Evolutionary conservation across 805 yeast species (phyloP), one percentile per base, ranked within the genome.

Genomic region (Metahyphopichia silvanorum): DNA sequence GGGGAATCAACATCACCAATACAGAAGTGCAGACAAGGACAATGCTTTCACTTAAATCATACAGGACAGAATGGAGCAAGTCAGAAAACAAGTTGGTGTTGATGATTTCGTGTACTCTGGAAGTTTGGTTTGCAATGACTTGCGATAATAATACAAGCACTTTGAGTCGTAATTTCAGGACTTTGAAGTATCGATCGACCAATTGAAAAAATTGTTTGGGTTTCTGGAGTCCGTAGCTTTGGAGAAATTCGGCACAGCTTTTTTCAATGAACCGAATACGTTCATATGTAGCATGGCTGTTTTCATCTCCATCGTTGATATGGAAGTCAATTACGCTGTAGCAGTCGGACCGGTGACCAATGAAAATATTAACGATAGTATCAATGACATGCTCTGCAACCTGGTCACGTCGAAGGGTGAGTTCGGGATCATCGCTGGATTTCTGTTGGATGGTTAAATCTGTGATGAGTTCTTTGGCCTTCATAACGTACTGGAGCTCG

Each of bases 201-300:
- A 63, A 36, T 1, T 42, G 39, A 40, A 71, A 65, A 35, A 70
- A 69, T 1, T 39, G 44, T 25, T 38, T 43, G 1, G 76, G 59
- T 23, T 64, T 46, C 19, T 49, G 49, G n/a, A 53, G 43, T 2
- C 73, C 79, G 53, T 60, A 73, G n/a, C 58, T 61, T 1, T 51
- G 43, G 9, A 79, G 48, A 13, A 76, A 32, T 1, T 37, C 37
- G 9, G 61, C 51, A 31, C 75, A 64, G 44, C 77, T 77, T 33
- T 52, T 52, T 25, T 62, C 58, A 6, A 74, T 60, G 38, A 72
- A 76, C 20, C 84, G 52, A 11, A 57, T 43, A 11, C 81, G 53
- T 46, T 79, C 86, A 30, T 61, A 69, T 19, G 53, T 50, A 16
- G 54, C 62, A 14, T 63, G 72, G n/a, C 54, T 43, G 11, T 44